Conservation (phyloP, 2,329 filamentous ascomycete genomes). For the Colletotrichum sp. region DNA sequence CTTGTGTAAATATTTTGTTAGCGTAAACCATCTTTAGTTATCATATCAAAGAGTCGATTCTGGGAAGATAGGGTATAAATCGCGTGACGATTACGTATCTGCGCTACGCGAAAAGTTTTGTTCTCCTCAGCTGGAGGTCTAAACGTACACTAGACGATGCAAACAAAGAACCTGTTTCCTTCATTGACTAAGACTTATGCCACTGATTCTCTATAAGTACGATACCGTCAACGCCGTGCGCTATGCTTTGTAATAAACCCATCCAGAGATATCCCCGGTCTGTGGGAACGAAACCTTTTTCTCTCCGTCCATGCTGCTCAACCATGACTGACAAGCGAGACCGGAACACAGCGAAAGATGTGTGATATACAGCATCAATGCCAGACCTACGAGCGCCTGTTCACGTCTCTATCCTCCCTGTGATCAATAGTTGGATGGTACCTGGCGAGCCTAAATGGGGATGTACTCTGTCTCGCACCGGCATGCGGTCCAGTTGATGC, state of each 20-base stretch:
- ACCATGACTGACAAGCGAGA: background rate
- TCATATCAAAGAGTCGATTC: background rate
- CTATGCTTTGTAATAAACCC: background rate
- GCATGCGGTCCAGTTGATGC: background rate
- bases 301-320: background rate
- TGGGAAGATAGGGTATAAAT: background rate
- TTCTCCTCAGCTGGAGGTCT: too few relatives aligned
- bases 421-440: background rate
- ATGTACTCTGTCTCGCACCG: background rate
- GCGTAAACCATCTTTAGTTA: too few relatives aligned
- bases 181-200: background rate
- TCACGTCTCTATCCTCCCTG: background rate
- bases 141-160: too few relatives aligned
- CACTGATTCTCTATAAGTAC: too few relatives aligned
- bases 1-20: background rate
- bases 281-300: background rate
- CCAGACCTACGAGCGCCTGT: background rate
- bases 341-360: background rate
- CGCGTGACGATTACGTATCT: background rate
- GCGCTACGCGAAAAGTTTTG: background rate
- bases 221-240: background rate
- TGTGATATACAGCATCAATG: background rate
- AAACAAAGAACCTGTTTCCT: background rate
- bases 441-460: background rate
- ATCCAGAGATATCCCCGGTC: background rate